phyloP scores from a whole-genome alignment of 371 early-diverging fungal genomes.

The Coemansia sp. region DNA sequence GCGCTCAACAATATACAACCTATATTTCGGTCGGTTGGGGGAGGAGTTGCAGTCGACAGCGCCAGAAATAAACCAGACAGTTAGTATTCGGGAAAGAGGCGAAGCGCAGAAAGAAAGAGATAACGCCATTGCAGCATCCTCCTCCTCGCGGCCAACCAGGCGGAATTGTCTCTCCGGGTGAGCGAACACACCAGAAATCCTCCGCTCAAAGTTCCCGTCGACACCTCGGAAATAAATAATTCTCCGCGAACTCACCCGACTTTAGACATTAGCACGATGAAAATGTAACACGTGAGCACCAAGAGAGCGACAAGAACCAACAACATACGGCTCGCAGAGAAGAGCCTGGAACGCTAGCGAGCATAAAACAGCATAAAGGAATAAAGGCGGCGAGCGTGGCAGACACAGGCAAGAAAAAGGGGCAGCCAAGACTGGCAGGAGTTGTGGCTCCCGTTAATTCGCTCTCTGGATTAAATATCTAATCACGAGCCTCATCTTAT shows the following conservation, averaged over 20 bases:
- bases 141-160: neutral
- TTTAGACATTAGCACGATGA: conserved; percentile 2
- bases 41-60: too few relatives aligned
- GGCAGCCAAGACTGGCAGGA: too few relatives aligned
- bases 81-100: neutral
- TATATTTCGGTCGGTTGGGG: neutral
- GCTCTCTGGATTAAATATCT: too few relatives aligned
- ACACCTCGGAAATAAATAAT: conserved; percentile 3
- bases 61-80: neutral
- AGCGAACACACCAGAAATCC: neutral
- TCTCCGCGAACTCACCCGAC: conserved; percentile 6
- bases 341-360: too few relatives aligned
- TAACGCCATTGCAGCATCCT: neutral
- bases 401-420: too few relatives aligned
- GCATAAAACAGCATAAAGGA: too few relatives aligned
- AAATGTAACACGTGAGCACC: conserved; percentile 6
- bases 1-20: conserved; percentile 21
- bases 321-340: neutral
- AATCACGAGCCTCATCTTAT: too few relatives aligned
- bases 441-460: too few relatives aligned
- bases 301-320: conserved; percentile 1
- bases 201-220: neutral
- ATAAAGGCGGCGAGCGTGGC: too few relatives aligned
- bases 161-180: neutral
- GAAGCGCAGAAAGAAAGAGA: neutral